phyloP scores from a whole-genome alignment of 257 asterid genomes.

The Solanum microdontum region DNA sequence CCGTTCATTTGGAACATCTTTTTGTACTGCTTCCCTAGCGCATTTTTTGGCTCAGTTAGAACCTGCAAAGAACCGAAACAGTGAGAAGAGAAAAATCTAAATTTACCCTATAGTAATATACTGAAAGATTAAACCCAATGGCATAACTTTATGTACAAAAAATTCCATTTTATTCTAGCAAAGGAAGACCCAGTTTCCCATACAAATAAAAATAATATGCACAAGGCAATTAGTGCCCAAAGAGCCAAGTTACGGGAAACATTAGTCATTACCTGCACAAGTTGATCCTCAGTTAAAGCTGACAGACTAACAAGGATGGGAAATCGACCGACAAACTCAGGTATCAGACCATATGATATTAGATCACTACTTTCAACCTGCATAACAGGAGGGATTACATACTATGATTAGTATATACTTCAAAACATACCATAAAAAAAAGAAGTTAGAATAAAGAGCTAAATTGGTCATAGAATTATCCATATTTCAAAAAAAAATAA shows the following conservation, averaged over 20 bases:
- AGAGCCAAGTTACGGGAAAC: background rate
- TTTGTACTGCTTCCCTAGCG: constrained; percentile 90
- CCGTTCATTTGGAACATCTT: constrained; percentile 96
- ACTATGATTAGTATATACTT: background rate
- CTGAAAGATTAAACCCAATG: background rate
- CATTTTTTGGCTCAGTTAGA: constrained; percentile 91
- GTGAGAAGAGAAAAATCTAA: background rate
- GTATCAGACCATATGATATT: constrained; percentile 92
- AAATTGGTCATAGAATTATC: background rate
- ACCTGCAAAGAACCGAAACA: constrained; percentile 37
- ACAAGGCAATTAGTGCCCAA: background rate
- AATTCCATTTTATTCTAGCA: background rate
- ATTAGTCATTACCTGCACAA: constrained; percentile 64
- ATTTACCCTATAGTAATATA: background rate
- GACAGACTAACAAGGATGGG: constrained; percentile 88
- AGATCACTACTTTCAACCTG: constrained; percentile 99
- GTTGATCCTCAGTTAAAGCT: constrained; percentile 96
- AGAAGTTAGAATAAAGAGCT: background rate
- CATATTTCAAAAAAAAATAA: background rate
- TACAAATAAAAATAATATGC: background rate
- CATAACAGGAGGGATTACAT: background rate
- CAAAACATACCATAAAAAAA: background rate
- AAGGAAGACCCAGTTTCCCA: background rate
- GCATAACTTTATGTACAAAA: background rate
- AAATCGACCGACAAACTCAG: constrained; percentile 97